Evolutionary conservation across 164 flowering plant genomes (phyloP).

Genomic region (Sedum album): DNA sequence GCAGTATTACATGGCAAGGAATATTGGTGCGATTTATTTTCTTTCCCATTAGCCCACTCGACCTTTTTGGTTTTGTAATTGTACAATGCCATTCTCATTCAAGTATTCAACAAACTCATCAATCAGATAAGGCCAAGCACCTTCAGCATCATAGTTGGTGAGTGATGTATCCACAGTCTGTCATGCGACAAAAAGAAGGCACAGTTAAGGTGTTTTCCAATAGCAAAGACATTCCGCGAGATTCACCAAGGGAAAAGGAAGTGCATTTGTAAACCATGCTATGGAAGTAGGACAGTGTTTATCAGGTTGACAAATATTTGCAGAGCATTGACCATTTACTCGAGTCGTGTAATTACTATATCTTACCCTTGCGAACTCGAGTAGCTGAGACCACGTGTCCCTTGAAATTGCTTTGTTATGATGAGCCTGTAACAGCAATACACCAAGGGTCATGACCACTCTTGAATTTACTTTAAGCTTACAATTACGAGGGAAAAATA

Average conservation of each 20-base stretch:
- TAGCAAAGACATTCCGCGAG: neutral
- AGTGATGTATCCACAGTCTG: slow-evolving; percentile 70
- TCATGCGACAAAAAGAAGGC: neutral
- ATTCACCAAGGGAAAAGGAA: neutral
- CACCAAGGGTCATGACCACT: neutral
- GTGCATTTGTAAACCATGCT: neutral
- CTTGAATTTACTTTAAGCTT: neutral
- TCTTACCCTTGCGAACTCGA: slow-evolving; percentile 91
- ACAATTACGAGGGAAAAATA: neutral
- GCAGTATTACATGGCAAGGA: neutral
- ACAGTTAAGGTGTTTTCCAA: no score
- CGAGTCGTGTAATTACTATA: neutral
- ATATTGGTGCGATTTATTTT: neutral
- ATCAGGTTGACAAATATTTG: neutral
- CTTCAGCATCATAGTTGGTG: slow-evolving; percentile 86
- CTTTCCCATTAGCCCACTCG: neutral
- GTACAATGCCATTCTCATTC: slow-evolving; percentile 52
- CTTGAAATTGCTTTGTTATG: slow-evolving; percentile 94
- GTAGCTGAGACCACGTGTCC: slow-evolving; percentile 94
- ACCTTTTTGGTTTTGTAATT: slow-evolving; percentile 14
- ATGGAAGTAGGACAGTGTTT: neutral
- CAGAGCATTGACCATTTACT: neutral
- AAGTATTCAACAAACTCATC: slow-evolving; percentile 94
- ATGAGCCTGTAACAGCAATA: slow-evolving; percentile 42
- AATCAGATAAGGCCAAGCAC: slow-evolving; percentile 97